These are phyloP conservation scores for Trichosporon sp. DNA, from an alignment of 1,284 basidiomycete genomes.

Conservation along the genomic window DNA sequence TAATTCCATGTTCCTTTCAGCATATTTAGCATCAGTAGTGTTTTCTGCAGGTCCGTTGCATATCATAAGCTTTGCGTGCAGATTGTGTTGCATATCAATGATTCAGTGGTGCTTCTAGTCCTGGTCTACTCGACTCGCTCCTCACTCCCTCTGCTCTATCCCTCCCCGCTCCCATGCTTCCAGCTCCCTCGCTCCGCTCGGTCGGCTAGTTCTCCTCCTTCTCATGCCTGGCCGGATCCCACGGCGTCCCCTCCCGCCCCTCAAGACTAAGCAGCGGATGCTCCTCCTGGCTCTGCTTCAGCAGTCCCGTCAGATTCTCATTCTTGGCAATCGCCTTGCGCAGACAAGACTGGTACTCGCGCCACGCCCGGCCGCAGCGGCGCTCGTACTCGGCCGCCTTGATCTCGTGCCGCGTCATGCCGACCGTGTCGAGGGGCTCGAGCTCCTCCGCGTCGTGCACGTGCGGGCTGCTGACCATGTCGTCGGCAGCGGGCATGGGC, in stretches of 20 bases:
- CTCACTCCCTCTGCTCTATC: background rate
- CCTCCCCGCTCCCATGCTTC: slow-evolving; percentile 5
- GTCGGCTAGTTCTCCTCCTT: background rate
- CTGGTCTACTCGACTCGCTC: background rate
- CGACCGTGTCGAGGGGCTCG: slow-evolving; percentile 43
- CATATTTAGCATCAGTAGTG: slow-evolving; percentile 4
- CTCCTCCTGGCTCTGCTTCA: slow-evolving; percentile 77
- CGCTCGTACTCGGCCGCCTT: slow-evolving; percentile 76
- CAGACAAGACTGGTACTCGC: slow-evolving; percentile 75
- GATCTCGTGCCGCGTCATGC: slow-evolving; percentile 49
- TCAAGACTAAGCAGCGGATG: slow-evolving; percentile 64
- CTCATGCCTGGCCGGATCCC: slow-evolving; percentile 41
- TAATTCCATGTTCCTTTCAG: background rate
- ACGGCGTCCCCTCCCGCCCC: slow-evolving; percentile 48
- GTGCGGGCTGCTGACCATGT: slow-evolving; percentile 31
- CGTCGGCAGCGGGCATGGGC: slow-evolving; percentile 23
- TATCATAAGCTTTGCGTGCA: background rate
- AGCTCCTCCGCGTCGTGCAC: slow-evolving; percentile 25
- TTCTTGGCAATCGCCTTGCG: slow-evolving; percentile 81
- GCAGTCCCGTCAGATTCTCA: slow-evolving; percentile 68
- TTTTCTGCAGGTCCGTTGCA: background rate
- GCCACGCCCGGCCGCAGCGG: slow-evolving; percentile 79
- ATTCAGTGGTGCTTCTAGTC: background rate
- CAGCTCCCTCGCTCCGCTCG: background rate
- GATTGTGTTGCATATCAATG: background rate